Percentiles rank a stretch among this genome's conserved stretches.
Conservation (phyloP, 2,329 filamentous ascomycete species). For the Alternaria sp. region DNA sequence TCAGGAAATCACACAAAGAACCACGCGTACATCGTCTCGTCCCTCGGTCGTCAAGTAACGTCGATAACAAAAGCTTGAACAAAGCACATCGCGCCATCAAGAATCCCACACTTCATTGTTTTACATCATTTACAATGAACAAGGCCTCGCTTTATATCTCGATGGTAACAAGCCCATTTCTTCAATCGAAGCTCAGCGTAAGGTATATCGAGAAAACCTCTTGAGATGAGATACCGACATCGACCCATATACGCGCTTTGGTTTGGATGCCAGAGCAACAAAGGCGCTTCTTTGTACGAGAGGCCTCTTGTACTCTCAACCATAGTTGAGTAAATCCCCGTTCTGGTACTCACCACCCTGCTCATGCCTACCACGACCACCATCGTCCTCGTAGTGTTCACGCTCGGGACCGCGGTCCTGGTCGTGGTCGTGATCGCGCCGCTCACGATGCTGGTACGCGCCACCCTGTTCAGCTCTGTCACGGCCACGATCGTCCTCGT, state of each 20-base stretch:
- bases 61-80: neutral
- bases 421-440: neutral
- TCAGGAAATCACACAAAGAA: neutral
- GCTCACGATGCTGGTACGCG: neutral
- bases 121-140: neutral
- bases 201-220: neutral
- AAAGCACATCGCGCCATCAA: neutral
- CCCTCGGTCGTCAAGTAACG: neutral
- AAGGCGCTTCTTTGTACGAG: neutral
- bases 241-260: neutral
- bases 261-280: neutral
- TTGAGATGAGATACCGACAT: neutral
- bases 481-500: neutral
- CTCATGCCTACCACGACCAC: neutral
- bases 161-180: neutral
- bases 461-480: neutral
- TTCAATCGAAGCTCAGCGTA: neutral
- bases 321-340: neutral
- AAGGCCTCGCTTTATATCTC: neutral
- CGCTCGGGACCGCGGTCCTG: neutral
- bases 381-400: neutral
- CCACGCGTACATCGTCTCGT: neutral
- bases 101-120: neutral
- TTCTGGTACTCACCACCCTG: neutral
- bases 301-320: neutral